Evolutionary conservation across 495 filamentous ascomycete genomes (phyloP), one percentile per base, ranked within the genome.

Genomic region (Trypethelium eluteriae): DNA sequence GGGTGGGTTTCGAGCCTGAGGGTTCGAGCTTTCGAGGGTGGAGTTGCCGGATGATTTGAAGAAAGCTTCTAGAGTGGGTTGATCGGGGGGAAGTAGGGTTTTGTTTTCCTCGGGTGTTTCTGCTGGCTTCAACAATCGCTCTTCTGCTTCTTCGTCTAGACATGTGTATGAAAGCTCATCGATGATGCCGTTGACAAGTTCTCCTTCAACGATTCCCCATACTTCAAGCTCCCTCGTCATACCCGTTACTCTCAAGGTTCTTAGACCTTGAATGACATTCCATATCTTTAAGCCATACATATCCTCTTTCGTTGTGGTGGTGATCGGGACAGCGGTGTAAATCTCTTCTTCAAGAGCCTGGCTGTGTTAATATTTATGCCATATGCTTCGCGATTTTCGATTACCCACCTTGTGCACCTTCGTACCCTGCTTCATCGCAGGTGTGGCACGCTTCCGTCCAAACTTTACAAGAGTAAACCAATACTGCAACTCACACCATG

Each of bases 401-500:
- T 18, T 2, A 14, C 32, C 14, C 3, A 79, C 83, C 74, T 92
- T 86, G 69, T 98, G 94, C 11, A 98, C 83, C 3, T 75, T 79
- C 36, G 85, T 87, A 2, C 94, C 94, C 62, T 80, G 79, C 72
- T 86, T 88, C 94, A 98, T 98, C 1, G 89, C 91, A 10, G 83
- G 74, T 0, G 95, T 98, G 2, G 79, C 75, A 63, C 80, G 85
- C 76, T 88, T 92, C 70, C 81, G 83, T 18, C 95, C 95, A 71
- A 88, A 83, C 53, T 84, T 86, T 2, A 86, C 89, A 39, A 98
- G 82, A 0, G 84, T 87, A 78, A 92, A 98, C 81, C 85, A 89
- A 70, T 96, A 93, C 74, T 98, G 94, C 56, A 97, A 76, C 75
- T 98, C 95, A 74, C 94, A 98, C 94, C 94, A 98, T 9, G 92